A percentile compares a stretch with the other conserved stretches of the same genome.
phyloP scores from a whole-genome alignment of 2,329 filamentous ascomycete species.

The Clonostachys rhizophaga region DNA sequence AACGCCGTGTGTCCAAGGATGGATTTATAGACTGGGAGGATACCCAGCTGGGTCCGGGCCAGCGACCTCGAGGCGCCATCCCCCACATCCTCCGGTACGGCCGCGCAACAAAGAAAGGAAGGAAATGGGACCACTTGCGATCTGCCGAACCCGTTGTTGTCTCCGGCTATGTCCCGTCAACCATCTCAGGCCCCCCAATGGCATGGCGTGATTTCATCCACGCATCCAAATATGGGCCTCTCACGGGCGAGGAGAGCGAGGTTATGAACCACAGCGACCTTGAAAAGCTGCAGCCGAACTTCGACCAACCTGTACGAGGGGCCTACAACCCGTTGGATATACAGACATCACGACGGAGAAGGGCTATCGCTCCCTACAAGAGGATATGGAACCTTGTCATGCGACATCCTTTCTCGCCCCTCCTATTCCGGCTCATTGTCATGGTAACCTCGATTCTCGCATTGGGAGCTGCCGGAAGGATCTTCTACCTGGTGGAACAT shows the following conservation, averaged over 20 bases:
- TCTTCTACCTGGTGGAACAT: constrained; percentile 56
- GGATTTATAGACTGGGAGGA: constrained; percentile 39
- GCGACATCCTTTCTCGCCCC: constrained; percentile 78
- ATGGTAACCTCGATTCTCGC: constrained; percentile 79
- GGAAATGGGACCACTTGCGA: constrained; percentile 57
- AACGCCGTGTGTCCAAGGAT: constrained; percentile 40
- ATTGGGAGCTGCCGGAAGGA: constrained; percentile 71
- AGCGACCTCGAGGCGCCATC: constrained; percentile 27
- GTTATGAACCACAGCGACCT: constrained; percentile 40
- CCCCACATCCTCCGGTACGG: constrained; percentile 42
- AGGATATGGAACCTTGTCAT: constrained; percentile 66
- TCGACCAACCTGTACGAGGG: constrained; percentile 30
- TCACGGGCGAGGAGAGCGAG: constrained; percentile 39
- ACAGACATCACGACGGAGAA: constrained; percentile 18
- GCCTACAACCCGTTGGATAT: constrained; percentile 19
- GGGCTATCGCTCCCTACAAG: constrained; percentile 34
- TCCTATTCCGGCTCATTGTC: constrained; percentile 77
- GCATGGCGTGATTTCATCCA: constrained; percentile 49
- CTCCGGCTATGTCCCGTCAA: constrained; percentile 35
- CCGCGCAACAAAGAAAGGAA: constrained; percentile 37
- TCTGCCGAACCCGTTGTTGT: constrained; percentile 56
- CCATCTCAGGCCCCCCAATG: constrained; percentile 26
- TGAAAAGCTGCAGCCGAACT: constrained; percentile 39
- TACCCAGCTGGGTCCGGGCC: constrained; percentile 23
- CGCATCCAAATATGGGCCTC: constrained; percentile 46